phyloP scores from a whole-genome alignment of 192 early-diverging fungal genomes.

The Coemansia sp. region DNA sequence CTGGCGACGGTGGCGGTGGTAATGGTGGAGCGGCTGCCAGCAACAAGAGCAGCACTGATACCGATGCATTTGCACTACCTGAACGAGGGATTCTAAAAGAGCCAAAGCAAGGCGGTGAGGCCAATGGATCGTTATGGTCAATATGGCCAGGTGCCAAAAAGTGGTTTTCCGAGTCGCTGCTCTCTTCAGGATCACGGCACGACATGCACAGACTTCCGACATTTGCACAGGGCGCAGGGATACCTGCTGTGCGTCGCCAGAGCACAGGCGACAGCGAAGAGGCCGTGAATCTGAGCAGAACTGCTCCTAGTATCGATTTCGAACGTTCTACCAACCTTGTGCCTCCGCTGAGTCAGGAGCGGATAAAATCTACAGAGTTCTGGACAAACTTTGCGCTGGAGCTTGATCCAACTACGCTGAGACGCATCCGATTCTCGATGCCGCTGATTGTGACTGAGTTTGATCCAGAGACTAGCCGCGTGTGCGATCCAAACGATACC shows the following conservation, averaged over 20 bases:
- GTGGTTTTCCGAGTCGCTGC: slow-evolving; percentile 35
- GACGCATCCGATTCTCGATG: slow-evolving; percentile 56
- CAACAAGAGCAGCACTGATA: slow-evolving; percentile 5
- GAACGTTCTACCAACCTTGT: slow-evolving; percentile 48
- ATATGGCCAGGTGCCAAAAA: slow-evolving; percentile 50
- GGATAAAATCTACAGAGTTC: slow-evolving; percentile 55
- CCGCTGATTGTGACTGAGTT: slow-evolving; percentile 58
- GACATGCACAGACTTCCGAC: slow-evolving; percentile 24
- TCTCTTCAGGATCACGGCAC: slow-evolving; percentile 7
- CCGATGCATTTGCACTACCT: slow-evolving; percentile 10
- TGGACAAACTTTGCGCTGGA: slow-evolving; percentile 54
- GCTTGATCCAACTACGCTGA: slow-evolving; percentile 48
- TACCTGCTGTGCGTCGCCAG: slow-evolving; percentile 24
- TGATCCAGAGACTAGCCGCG: slow-evolving; percentile 36
- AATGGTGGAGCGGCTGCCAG: not conserved
- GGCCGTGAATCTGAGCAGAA: slow-evolving; percentile 18
- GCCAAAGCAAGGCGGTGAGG: slow-evolving; percentile 29
- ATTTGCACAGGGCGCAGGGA: slow-evolving; percentile 48
- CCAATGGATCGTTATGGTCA: slow-evolving; percentile 40
- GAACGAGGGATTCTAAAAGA: slow-evolving; percentile 51
- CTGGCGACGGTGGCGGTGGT: not conserved
- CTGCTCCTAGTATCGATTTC: slow-evolving; percentile 51
- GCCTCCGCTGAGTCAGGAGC: slow-evolving; percentile 53
- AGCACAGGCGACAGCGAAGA: slow-evolving; percentile 8
- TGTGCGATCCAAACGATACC: slow-evolving; percentile 24